Conservation (phyloP, 805 yeast genomes). For the Kluyveromyces siamensis region DNA sequence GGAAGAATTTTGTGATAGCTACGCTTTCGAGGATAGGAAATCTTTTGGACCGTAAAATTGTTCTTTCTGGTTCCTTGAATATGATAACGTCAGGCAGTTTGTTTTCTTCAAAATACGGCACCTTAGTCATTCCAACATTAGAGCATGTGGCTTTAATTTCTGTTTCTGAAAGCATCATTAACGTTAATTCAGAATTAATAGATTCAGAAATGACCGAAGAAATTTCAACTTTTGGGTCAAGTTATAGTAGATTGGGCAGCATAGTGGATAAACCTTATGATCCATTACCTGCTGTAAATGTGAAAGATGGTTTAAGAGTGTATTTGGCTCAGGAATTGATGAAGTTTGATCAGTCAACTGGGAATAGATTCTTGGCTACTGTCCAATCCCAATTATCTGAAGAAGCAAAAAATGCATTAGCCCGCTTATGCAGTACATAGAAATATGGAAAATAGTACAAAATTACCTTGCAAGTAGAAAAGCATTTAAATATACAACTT, state of each 20-base stretch:
- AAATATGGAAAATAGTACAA: not conserved
- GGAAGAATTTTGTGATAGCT: conserved; percentile 31
- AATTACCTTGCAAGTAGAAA: not conserved
- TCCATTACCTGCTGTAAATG: conserved; percentile 49
- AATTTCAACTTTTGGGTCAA: conserved; percentile 75
- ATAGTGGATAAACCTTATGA: conserved; percentile 57
- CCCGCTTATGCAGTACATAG: conserved; percentile 11
- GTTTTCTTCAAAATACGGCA: conserved; percentile 35
- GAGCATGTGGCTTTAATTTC: conserved; percentile 34
- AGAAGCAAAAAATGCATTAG: conserved; percentile 19
- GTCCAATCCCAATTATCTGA: conserved; percentile 23
- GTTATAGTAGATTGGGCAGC: conserved; percentile 63
- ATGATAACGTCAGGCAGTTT: conserved; percentile 29
- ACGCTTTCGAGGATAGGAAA: conserved; percentile 40
- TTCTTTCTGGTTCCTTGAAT: conserved; percentile 41
- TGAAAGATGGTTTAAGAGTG: conserved; percentile 18
- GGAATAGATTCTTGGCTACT: conserved; percentile 9
- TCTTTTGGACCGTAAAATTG: conserved; percentile 46
- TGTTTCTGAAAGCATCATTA: conserved; percentile 31
- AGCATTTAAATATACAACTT: not conserved
- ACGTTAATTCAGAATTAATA: conserved; percentile 30
- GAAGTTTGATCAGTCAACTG: conserved; percentile 15
- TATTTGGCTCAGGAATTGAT: conserved; percentile 15
- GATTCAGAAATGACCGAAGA: conserved; percentile 52
- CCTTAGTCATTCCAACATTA: conserved; percentile 35